These are phyloP conservation scores for Dentipellis fragilis DNA, from an alignment of 768 basidiomycete genomes.

Conservation along the genomic window DNA sequence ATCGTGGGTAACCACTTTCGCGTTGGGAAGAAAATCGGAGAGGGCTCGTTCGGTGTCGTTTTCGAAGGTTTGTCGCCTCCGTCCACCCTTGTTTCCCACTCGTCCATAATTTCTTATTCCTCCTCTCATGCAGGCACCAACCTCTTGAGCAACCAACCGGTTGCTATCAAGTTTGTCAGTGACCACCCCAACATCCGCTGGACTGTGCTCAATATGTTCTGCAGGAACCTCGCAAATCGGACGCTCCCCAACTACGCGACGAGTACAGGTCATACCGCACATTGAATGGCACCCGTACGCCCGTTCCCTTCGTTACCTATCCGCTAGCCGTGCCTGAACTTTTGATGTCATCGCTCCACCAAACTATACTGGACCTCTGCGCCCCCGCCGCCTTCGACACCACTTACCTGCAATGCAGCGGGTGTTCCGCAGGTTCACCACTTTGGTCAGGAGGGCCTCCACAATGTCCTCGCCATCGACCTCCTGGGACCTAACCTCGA, in stretches of 20 bases:
- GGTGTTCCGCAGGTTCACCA: conserved; percentile 98
- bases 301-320: neutral
- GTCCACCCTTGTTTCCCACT: neutral
- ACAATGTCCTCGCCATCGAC: conserved; percentile 93
- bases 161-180: conserved; percentile 95
- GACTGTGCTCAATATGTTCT: conserved; percentile 8
- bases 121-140: conserved; percentile 55
- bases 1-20: conserved; percentile 75
- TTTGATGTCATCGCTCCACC: neutral
- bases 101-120: neutral
- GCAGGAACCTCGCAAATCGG: conserved; percentile 94
- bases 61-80: conserved; percentile 63
- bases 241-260: conserved; percentile 94
- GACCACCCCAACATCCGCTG: neutral
- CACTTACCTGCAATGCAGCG: conserved; percentile 34
- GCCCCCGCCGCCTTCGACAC: neutral
- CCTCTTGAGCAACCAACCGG: conserved; percentile 73
- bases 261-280: conserved; percentile 98
- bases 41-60: conserved; percentile 97
- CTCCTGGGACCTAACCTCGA: conserved; percentile 95
- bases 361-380: neutral
- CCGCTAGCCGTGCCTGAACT: conserved; percentile 1
- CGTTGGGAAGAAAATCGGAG: conserved; percentile 98
- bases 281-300: conserved; percentile 78
- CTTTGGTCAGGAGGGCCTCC: conserved; percentile 96